Base-by-base conservation (phyloP, 495 filamentous ascomycete species). In the Aspergillus olivimuriae region DNA sequence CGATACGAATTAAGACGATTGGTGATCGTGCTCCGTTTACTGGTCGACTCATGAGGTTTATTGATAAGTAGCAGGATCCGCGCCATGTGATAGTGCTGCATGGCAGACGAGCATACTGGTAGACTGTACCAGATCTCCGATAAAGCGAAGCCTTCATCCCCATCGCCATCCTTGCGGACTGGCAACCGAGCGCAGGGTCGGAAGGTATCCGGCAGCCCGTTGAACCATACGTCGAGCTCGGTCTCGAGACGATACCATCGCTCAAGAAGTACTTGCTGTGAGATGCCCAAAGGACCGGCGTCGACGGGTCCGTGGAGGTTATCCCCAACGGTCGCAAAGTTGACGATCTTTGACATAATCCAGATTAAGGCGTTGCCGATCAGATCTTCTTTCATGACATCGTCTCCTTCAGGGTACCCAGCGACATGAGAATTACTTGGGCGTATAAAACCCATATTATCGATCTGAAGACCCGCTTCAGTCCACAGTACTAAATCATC, bases 81-180 rank as follows among this genome's bases (percentile, higher is more conserved):
- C 0, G 76, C 75, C 73, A 84, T 80, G 50, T 84, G 78, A 51
- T 80, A 84, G 46, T 70, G 70, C 53, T 82, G 79, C 76, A 82
- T 81, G 8, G 75, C 75, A 4, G 77, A 78, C 1, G 73, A 74
- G 60, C 77, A 82, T 71, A 82, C 80, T 2, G 78, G 73, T 2
- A 78, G 66, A 46, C 74, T 78, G 51, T 76, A 75, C 80, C 80
- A 84, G 15, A 78, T 66, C 57, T 82, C 80, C 2, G 73, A 68
- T 39, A 84, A 67, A 0, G 70, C 60, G 19, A 51, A 39, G 20
- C 55, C 43, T 15, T 68, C 65, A 24, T 60, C 60, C 18, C 38
- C 45, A 36, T 62, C 60, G n/a, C 28, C 22, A 6, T 47, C 39
- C 58, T 45, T 43, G 45, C 19, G 36, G 43, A 43, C 21, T 47